Percentiles rank a stretch among this genome's conserved stretches.
Evolutionary conservation across 768 basidiomycete species (phyloP).

Genomic region (Mrakia gelida): DNA sequence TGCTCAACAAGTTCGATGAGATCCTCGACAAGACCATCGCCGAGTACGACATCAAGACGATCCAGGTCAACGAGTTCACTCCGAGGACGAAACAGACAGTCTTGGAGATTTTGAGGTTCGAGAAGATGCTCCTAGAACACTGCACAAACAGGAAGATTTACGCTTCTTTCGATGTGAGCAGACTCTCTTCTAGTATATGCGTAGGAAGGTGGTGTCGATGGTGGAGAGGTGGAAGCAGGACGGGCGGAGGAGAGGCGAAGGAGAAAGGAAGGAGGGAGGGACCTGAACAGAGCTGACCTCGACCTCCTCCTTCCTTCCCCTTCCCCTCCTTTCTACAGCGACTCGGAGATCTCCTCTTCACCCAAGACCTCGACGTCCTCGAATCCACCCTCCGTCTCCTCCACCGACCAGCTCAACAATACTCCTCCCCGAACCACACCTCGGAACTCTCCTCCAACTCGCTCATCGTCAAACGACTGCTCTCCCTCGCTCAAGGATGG

Average conservation of each 20-base stretch:
- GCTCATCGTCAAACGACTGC: slow-evolving; percentile 65
- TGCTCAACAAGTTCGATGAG: slow-evolving; percentile 90
- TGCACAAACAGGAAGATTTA: slow-evolving; percentile 97
- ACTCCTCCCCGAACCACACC: slow-evolving; percentile 71
- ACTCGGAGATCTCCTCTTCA: slow-evolving; percentile 78
- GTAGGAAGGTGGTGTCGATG: neutral
- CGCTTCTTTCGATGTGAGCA: slow-evolving; percentile 88
- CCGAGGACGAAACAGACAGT: slow-evolving; percentile 67
- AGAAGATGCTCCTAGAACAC: slow-evolving; percentile 87
- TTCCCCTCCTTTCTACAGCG: slow-evolving; percentile 53
- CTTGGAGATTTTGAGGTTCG: slow-evolving; percentile 78
- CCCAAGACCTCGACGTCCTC: slow-evolving; percentile 83
- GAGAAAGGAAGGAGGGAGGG: neutral
- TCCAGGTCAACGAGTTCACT: slow-evolving; percentile 75
- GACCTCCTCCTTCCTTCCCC: slow-evolving; percentile 11
- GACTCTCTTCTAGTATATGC: neutral
- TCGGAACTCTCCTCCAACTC: slow-evolving; percentile 70
- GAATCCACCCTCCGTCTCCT: slow-evolving; percentile 76
- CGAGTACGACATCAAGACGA: slow-evolving; percentile 75
- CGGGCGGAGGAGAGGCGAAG: neutral
- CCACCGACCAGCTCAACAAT: slow-evolving; percentile 90
- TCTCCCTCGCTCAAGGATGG: slow-evolving; percentile 80
- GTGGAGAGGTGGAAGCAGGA: neutral
- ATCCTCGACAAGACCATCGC: slow-evolving; percentile 76
- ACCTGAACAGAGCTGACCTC: neutral